A percentile compares a stretch with the other conserved stretches of the same genome.
Conservation (phyloP, 768 basidiomycete genomes). For the Lactarius deliciosus region DNA sequence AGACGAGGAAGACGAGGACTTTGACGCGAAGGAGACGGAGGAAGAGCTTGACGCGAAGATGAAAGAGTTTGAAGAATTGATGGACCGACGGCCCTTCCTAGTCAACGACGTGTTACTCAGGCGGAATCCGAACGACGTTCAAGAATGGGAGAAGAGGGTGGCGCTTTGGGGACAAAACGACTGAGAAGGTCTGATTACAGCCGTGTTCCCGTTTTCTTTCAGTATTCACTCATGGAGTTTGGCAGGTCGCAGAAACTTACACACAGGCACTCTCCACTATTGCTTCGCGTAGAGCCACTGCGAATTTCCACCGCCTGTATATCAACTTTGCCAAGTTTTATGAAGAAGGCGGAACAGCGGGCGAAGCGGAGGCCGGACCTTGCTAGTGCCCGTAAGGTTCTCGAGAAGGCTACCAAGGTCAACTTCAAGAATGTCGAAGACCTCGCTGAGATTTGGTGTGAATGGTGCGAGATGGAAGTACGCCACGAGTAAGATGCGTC, state of each 20-base stretch:
- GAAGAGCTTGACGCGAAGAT: constrained; percentile 82
- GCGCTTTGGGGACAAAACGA: constrained; percentile 93
- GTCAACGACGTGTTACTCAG: constrained; percentile 93
- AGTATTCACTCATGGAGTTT: constrained; percentile 10
- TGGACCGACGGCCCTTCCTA: constrained; percentile 93
- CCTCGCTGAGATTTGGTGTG: constrained; percentile 97
- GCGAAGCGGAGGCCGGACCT: constrained; percentile 79
- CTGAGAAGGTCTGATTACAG: constrained; percentile 65
- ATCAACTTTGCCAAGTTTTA: constrained; percentile 98
- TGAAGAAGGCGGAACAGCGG: constrained; percentile 87
- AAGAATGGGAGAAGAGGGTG: constrained; percentile 98
- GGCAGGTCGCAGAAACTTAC: constrained; percentile 90
- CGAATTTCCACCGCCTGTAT: constrained; percentile 86
- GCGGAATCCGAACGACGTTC: constrained; percentile 95
- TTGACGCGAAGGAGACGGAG: constrained; percentile 75
- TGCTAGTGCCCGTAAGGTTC: constrained; percentile 83
- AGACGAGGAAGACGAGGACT: constrained; percentile 77
- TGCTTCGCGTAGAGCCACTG: constrained; percentile 83
- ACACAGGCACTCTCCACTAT: constrained; percentile 86
- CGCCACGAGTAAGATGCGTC: constrained; percentile 76
- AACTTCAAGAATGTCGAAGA: constrained; percentile 97
- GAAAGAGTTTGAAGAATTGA: constrained; percentile 90
- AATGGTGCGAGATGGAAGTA: constrained; percentile 98
- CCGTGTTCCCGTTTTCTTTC: constrained; percentile 3
- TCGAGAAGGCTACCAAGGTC: constrained; percentile 90